These are phyloP conservation scores for Suillus weaverae DNA, from an alignment of 768 basidiomycete species.

Conservation along the genomic window DNA sequence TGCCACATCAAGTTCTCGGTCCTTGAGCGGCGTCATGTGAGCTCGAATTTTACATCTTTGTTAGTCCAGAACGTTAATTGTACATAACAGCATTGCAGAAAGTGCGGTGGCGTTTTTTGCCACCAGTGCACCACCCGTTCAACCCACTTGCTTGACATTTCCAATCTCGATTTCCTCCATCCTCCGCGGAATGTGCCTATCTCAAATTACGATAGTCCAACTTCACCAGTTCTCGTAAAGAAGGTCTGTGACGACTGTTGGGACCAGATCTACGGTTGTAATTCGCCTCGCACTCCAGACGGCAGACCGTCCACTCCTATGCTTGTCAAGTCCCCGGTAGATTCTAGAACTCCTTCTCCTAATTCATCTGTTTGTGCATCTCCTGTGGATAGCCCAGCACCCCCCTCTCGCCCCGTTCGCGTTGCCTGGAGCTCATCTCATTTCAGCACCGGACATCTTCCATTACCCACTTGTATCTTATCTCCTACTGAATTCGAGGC, in stretches of 20 bases:
- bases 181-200: conserved; percentile 72
- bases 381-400: conserved; percentile 27
- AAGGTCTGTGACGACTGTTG: conserved; percentile 80
- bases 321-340: conserved; percentile 33
- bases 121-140: conserved; percentile 55
- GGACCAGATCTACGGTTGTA: conserved; percentile 67
- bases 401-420: conserved; percentile 19
- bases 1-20: conserved; percentile 66
- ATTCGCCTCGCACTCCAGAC: conserved; percentile 42
- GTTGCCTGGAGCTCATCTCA: conserved; percentile 30
- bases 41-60: conserved; percentile 26
- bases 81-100: conserved; percentile 68
- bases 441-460: conserved; percentile 25
- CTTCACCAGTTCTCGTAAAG: conserved; percentile 53
- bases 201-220: conserved; percentile 53
- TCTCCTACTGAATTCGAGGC: conserved; percentile 26
- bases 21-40: conserved; percentile 73
- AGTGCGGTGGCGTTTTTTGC: conserved; percentile 82
- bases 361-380: conserved; percentile 37
- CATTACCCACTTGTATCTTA: conserved; percentile 26
- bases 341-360: conserved; percentile 33
- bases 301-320: conserved; percentile 38
- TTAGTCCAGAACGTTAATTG: conserved; percentile 20
- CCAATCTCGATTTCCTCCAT: conserved; percentile 65
- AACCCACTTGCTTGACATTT: conserved; percentile 72